Evolutionary conservation across 345 rosid genomes (phyloP).

Genomic region (Viola odorata): DNA sequence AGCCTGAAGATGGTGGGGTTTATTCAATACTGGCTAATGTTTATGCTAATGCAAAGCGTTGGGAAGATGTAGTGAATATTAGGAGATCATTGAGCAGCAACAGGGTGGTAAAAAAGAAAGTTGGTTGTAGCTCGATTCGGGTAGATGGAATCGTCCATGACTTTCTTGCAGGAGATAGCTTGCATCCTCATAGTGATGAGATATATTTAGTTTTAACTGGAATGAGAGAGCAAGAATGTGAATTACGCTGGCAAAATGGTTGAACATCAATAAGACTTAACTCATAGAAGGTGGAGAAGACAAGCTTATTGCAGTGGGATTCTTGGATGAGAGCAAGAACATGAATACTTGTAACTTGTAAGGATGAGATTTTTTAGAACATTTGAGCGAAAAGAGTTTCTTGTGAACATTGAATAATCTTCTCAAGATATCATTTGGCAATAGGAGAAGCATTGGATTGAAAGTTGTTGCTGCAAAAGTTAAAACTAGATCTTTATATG

Average conservation of each 20-base stretch:
- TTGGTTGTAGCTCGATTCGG: slow-evolving; percentile 49
- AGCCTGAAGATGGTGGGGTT: slow-evolving; percentile 72
- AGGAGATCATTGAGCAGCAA: slow-evolving; percentile 40
- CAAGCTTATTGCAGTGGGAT: too few species aligned
- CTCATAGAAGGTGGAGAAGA: too few species aligned
- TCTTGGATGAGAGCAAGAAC: too few species aligned
- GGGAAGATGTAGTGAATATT: slow-evolving; percentile 61
- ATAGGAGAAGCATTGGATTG: too few species aligned
- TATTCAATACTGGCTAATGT: slow-evolving; percentile 60
- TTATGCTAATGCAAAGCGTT: slow-evolving; percentile 55
- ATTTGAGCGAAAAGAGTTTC: too few species aligned
- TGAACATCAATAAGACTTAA: not conserved
- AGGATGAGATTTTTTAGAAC: too few species aligned
- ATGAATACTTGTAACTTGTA: too few species aligned
- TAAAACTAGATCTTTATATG: too few species aligned
- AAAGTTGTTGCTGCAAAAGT: too few species aligned
- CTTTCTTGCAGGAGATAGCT: slow-evolving; percentile 34
- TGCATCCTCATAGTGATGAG: slow-evolving; percentile 17
- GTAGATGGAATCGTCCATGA: slow-evolving; percentile 29
- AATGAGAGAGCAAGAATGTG: slow-evolving; percentile 24
- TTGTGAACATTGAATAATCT: too few species aligned
- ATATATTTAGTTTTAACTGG: slow-evolving; percentile 28
- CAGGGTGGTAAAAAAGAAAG: slow-evolving; percentile 41
- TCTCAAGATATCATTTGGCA: too few species aligned
- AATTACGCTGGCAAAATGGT: not conserved